These are phyloP conservation scores for Dothistroma pini DNA, from an alignment of 2,329 filamentous ascomycete genomes.

Conservation along the genomic window DNA sequence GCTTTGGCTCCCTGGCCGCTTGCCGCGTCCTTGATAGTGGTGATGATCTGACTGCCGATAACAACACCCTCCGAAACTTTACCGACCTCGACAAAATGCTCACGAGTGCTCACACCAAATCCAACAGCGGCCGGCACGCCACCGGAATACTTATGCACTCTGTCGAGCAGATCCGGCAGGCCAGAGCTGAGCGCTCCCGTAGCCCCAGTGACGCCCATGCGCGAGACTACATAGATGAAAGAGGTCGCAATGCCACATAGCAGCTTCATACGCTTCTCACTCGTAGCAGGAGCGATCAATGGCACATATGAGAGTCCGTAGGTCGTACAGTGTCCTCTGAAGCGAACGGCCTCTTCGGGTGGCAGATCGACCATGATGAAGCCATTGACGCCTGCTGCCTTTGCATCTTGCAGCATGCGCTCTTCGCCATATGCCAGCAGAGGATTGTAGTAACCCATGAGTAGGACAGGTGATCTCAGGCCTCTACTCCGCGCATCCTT, in stretches of 20 bases:
- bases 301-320: conserved; percentile 92
- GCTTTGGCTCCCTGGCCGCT: conserved; percentile 64
- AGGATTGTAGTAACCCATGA: conserved; percentile 99
- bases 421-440: conserved; percentile 93
- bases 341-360: conserved; percentile 90
- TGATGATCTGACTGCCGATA: conserved; percentile 94
- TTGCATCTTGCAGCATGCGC: conserved; percentile 77
- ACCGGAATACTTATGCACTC: conserved; percentile 89
- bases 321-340: conserved; percentile 76
- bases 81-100: conserved; percentile 85
- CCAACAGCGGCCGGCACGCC: conserved; percentile 88
- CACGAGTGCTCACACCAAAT: conserved; percentile 91
- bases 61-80: conserved; percentile 89
- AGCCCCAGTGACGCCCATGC: conserved; percentile 94
- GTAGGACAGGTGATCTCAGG: conserved; percentile 74
- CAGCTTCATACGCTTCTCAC: conserved; percentile 87
- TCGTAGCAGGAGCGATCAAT: conserved; percentile 92
- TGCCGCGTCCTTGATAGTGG: conserved; percentile 66
- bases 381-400: conserved; percentile 81
- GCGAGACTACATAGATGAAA: conserved; percentile 97
- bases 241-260: conserved; percentile 96
- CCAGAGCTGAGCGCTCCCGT: conserved; percentile 76
- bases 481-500: conserved; percentile 73
- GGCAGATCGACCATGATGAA: conserved; percentile 97
- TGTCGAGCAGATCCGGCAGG: conserved; percentile 74